Conservation (phyloP, 345 rosid genomes). For the Arabis alpina region DNA sequence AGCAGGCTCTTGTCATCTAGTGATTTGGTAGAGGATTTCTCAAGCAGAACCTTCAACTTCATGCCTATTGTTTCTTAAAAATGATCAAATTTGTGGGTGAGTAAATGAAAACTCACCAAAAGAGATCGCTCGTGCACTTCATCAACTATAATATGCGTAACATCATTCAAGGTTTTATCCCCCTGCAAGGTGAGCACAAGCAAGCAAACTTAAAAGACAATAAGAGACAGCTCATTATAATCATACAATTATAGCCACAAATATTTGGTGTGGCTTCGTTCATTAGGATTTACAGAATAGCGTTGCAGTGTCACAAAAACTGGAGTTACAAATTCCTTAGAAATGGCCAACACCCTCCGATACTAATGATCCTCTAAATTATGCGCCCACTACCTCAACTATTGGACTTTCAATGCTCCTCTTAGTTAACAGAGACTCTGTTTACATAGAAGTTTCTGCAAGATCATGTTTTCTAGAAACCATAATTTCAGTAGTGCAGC, state of each 20-base stretch:
- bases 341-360: constrained; percentile 9
- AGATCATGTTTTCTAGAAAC: constrained; percentile 21
- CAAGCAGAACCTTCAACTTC: constrained; percentile 12
- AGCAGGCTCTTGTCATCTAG: constrained; percentile 11
- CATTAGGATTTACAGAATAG: neutral
- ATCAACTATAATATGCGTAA: constrained; percentile 89
- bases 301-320: constrained; percentile 21
- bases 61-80: neutral
- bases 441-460: neutral
- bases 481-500: constrained; percentile 15
- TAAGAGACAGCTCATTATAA: constrained; percentile 9
- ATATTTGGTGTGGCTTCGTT: constrained; percentile 1
- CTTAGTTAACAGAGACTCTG: constrained; percentile 7
- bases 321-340: constrained; percentile 15
- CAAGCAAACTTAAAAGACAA: constrained; percentile 6
- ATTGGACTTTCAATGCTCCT: constrained; percentile 5
- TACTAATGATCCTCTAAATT: neutral
- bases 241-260: neutral
- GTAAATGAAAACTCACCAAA: constrained; percentile 61
- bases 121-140: constrained; percentile 97
- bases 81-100: neutral
- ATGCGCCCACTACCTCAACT: constrained; percentile 10
- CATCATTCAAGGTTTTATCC: constrained; percentile 66
- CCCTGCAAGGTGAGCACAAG: constrained; percentile 56
- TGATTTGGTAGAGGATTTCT: neutral